Percentiles rank a stretch among this genome's conserved stretches.
phyloP scores from a whole-genome alignment of 495 filamentous ascomycete genomes.

The Lentithecium fluviatile region DNA sequence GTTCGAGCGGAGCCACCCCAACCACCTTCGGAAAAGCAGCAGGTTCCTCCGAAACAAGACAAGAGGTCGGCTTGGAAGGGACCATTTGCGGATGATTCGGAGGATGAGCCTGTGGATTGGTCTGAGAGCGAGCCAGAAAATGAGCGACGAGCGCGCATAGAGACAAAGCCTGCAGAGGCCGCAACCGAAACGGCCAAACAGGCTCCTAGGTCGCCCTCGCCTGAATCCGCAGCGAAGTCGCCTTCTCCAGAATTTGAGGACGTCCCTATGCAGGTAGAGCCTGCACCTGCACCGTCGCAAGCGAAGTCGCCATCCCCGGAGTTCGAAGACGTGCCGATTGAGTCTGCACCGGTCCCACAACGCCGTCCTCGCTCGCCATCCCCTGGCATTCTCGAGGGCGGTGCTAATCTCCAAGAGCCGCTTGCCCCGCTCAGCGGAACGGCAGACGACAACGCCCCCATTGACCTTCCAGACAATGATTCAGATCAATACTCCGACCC shows the following conservation, averaged over 20 bases:
- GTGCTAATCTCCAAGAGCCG: constrained; percentile 14
- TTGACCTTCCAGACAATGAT: constrained; percentile 39
- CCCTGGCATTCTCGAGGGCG: constrained; percentile 7
- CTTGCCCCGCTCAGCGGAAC: constrained; percentile 34
- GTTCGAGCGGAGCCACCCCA: constrained; percentile 46
- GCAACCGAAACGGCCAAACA: background rate
- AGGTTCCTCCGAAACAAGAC: constrained; percentile 12
- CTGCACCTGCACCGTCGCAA: background rate
- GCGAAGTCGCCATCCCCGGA: constrained; percentile 51
- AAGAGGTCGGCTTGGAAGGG: background rate
- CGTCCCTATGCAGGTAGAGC: constrained; percentile 2
- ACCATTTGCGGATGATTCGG: constrained; percentile 12
- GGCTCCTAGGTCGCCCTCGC: constrained; percentile 33
- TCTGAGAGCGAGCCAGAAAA: constrained; percentile 45
- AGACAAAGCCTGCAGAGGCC: background rate
- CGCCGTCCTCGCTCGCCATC: constrained; percentile 12
- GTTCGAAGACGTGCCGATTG: constrained; percentile 51
- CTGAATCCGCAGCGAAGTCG: constrained; percentile 38
- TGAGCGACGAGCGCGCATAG: constrained; percentile 31
- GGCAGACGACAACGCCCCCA: constrained; percentile 29
- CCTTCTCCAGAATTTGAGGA: constrained; percentile 27
- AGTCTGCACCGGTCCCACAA: background rate
- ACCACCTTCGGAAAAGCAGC: constrained; percentile 12
- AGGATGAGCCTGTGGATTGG: constrained; percentile 43
- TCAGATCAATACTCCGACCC: constrained; percentile 70